phyloP scores from a whole-genome alignment of 768 basidiomycete genomes.

The Auriculariales sp. region DNA sequence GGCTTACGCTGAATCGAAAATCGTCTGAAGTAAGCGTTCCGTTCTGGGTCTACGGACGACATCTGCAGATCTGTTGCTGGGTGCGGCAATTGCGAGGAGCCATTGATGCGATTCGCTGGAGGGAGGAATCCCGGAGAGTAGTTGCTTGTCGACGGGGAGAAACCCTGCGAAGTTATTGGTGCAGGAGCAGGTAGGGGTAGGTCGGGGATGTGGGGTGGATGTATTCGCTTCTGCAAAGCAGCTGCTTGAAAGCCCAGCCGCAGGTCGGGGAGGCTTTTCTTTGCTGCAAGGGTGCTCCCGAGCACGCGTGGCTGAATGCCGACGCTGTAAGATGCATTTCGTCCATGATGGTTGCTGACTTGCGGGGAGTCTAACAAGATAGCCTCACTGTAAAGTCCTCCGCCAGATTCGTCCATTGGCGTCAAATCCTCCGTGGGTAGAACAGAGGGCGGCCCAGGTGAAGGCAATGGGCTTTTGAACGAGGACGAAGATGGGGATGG shows the following conservation, averaged over 20 bases:
- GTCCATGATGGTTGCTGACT: constrained; percentile 31
- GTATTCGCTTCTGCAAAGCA: constrained; percentile 17
- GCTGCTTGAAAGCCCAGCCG: constrained; percentile 27
- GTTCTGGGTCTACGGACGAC: constrained; percentile 59
- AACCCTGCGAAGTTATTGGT: not conserved
- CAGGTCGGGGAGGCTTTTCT: constrained; percentile 83
- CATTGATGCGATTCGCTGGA: not conserved
- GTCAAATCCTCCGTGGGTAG: too few species aligned
- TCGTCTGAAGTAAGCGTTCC: constrained; percentile 90
- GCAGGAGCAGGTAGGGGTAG: not conserved
- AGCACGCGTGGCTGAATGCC: constrained; percentile 21
- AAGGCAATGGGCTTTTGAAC: constrained; percentile 1
- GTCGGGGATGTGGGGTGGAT: constrained; percentile 1
- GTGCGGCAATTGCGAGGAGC: not conserved
- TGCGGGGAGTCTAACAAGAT: constrained; percentile 12
- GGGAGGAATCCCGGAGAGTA: constrained; percentile 3
- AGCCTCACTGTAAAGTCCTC: too few species aligned
- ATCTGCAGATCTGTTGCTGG: constrained; percentile 10
- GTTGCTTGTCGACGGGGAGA: not conserved
- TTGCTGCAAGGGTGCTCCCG: constrained; percentile 30
- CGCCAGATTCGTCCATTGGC: too few species aligned
- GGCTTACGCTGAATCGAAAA: constrained; percentile 59
- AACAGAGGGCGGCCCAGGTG: too few species aligned
- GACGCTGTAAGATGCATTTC: constrained; percentile 36
- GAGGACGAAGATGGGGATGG: not conserved